Conservation (phyloP, 805 yeast species). For the Wickerhamiella parazyma region DNA sequence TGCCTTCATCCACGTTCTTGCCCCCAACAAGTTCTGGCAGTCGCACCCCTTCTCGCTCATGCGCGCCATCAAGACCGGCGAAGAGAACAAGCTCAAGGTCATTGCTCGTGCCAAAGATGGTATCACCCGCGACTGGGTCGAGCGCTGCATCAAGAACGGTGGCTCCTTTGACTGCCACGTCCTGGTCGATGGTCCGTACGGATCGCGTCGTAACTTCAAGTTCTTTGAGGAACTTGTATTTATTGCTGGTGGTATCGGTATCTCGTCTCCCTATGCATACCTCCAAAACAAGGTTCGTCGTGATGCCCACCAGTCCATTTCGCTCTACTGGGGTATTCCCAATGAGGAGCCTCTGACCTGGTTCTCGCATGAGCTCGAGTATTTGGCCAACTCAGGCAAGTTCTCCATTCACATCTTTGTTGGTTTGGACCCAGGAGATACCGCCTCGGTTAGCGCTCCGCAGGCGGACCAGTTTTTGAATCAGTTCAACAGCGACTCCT, state of each 20-base stretch:
- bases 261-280: conserved; percentile 9
- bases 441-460: conserved; percentile 6
- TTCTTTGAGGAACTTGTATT: conserved; percentile 9
- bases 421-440: conserved; percentile 10
- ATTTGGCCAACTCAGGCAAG: conserved; percentile 9
- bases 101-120: conserved; percentile 10
- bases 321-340: conserved; percentile 11
- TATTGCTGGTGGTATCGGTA: conserved; percentile 11
- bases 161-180: conserved; percentile 8
- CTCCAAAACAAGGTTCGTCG: conserved; percentile 10
- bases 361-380: conserved; percentile 9
- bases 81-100: conserved; percentile 7
- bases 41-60: conserved; percentile 9
- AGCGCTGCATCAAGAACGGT: conserved; percentile 9
- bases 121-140: conserved; percentile 10
- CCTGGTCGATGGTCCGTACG: conserved; percentile 8
- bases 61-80: conserved; percentile 9
- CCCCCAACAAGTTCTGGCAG: conserved; percentile 22
- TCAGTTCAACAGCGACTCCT: conserved; percentile 7
- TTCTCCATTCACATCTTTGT: conserved; percentile 9
- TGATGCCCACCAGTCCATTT: conserved; percentile 9
- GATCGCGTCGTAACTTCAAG: conserved; percentile 9
- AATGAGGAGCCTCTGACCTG: conserved; percentile 11
- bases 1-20: conserved; percentile 36
- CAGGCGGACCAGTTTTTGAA: conserved; percentile 6